phyloP scores from a whole-genome alignment of 208 protist genomes.

The Vickermania ingenoplastis region DNA sequence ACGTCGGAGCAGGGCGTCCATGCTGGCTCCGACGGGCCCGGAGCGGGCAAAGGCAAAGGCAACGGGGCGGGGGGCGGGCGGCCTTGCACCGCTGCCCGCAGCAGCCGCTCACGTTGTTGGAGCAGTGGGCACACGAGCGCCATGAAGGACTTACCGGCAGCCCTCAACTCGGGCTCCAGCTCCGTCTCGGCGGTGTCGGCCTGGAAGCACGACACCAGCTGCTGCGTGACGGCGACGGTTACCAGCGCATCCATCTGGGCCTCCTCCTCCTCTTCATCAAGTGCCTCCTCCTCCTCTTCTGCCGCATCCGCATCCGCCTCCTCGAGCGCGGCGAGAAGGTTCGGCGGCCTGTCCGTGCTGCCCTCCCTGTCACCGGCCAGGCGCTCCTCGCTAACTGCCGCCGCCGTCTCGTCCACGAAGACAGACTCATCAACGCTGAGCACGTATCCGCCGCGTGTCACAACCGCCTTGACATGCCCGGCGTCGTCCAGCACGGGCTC shows the following conservation, averaged over 20 bases:
- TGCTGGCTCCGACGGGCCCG: neutral
- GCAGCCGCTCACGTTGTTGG: constrained; percentile 2
- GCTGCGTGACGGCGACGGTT: constrained; percentile 50
- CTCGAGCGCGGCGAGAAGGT: neutral
- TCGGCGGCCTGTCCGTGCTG: neutral
- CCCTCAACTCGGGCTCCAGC: constrained; percentile 13
- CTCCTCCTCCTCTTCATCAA: constrained; percentile 56
- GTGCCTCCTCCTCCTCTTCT: constrained; percentile 15
- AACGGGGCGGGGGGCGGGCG: neutral
- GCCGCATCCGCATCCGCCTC: constrained; percentile 1
- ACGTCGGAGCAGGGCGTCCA: too few species aligned
- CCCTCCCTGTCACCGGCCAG: neutral
- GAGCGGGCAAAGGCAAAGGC: neutral
- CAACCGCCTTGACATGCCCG: constrained; percentile 39
- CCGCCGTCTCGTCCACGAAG: constrained; percentile 12
- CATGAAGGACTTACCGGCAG: constrained; percentile 28
- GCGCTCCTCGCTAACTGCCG: neutral
- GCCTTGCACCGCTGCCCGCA: too few species aligned
- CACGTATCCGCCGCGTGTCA: constrained; percentile 35
- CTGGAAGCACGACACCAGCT: constrained; percentile 64
- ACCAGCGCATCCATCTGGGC: constrained; percentile 55
- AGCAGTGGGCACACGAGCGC: constrained; percentile 30
- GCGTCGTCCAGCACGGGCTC: constrained; percentile 33
- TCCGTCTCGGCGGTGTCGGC: constrained; percentile 42
- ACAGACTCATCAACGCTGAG: constrained; percentile 63